Evolutionary conservation across 169 alveolate genomes (phyloP), one percentile per base, ranked within the genome.

Genomic region (Cryptosporidium andersoni): DNA sequence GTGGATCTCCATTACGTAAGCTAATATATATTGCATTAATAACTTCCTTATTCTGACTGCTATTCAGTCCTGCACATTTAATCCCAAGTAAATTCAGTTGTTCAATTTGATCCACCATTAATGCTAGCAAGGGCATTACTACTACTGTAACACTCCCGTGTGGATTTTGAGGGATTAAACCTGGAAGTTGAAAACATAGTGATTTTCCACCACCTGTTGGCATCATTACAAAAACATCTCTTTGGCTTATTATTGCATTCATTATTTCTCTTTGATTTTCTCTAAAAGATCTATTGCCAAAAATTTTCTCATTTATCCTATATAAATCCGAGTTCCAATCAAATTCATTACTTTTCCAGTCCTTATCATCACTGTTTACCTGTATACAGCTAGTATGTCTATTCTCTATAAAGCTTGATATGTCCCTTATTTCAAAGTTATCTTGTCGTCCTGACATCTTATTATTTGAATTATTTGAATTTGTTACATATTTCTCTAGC

Each of bases 151-250:
- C 92, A 47, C 97, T 95, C 9, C 89, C 88, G 2, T 82, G 88
- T 2, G 67, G 82, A 63, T 91, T 93, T 6, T 64, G 66, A 42
- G 60, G 51, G 62, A 94, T 88, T 37, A 95, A 89, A 7, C 97
- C 98, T 7, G 98, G 98, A 14, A 96, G 91, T 91, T 96, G 99
- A 89, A 91, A 96, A 74, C 98, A 95, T 40, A 96, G 92, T 9
- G 98, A 93, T 82, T 96, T 96, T 1, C 99, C 99, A 12, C 98
- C 98, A n/a, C 99, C 99, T 6, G 99, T 97, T n/a, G 99, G 99
- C 95, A 97, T 95, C 81, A 97, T 93, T 11, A 97, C 97, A 81
- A 97, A 92, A 34, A 96, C 97, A 82, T 97, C 99, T 52, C 93
- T 82, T 53, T 92, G 91, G 11, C 93, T 89, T 62, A 95, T 81